These are phyloP conservation scores for Strobilomyces dryophilus DNA, from an alignment of 768 basidiomycete genomes.

Conservation along the genomic window DNA sequence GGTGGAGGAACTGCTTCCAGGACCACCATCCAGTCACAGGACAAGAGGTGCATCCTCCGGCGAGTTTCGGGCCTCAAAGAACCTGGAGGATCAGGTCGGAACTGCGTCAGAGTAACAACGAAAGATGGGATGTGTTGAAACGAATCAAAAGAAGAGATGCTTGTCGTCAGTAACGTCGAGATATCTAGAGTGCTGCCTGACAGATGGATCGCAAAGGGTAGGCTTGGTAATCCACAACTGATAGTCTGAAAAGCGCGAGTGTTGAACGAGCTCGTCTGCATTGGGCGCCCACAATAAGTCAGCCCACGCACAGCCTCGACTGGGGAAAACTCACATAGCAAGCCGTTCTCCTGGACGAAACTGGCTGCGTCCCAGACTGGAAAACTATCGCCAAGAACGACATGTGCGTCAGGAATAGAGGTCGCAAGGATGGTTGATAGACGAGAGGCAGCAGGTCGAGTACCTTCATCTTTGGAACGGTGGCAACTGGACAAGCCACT, in stretches of 20 bases:
- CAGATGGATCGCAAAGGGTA: constrained; percentile 71
- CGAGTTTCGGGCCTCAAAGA: constrained; percentile 78
- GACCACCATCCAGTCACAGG: constrained; percentile 87
- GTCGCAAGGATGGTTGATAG: constrained; percentile 33
- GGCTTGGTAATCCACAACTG: constrained; percentile 63
- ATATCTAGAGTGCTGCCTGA: constrained; percentile 76
- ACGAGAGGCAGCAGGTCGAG: constrained; percentile 33
- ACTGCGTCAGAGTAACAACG: background rate
- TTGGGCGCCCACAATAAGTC: background rate
- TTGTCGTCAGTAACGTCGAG: constrained; percentile 76
- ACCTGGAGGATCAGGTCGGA: constrained; percentile 44
- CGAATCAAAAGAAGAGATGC: constrained; percentile 86
- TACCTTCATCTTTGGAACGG: constrained; percentile 35
- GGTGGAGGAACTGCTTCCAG: constrained; percentile 68
- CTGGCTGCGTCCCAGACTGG: constrained; percentile 22
- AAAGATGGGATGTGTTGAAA: background rate
- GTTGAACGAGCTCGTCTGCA: constrained; percentile 60
- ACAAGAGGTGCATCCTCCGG: constrained; percentile 80
- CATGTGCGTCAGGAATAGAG: constrained; percentile 40
- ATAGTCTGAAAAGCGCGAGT: constrained; percentile 48
- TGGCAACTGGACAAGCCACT: background rate
- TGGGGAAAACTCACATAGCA: constrained; percentile 59
- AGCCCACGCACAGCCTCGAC: background rate
- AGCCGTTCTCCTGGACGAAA: constrained; percentile 65
- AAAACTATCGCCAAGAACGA: constrained; percentile 36